Evolutionary conservation across 495 filamentous ascomycete species (phyloP).

Genomic region (Neurospora sublineolata): DNA sequence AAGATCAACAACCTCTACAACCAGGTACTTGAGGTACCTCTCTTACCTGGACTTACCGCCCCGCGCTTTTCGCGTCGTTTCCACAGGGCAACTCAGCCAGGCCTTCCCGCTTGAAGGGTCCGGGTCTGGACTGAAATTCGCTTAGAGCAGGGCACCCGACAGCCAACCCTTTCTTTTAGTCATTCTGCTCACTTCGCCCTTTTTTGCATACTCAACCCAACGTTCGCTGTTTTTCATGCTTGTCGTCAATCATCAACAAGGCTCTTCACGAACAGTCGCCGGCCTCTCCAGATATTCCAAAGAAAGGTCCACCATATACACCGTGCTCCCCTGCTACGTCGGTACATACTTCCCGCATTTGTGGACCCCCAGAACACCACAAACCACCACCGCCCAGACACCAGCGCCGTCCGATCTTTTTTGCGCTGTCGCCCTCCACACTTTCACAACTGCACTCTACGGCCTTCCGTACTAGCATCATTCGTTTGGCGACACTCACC

Average conservation of each 20-base stretch:
- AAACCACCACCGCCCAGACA: not conserved
- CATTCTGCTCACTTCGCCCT: not conserved
- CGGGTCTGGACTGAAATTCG: not conserved
- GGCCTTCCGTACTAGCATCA: not conserved
- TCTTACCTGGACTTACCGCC: not conserved
- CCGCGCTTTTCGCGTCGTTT: not conserved
- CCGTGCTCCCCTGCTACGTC: not conserved
- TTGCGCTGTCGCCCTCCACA: not conserved
- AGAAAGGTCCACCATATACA: not conserved
- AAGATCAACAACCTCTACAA: not conserved
- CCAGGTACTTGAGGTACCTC: too few relatives aligned
- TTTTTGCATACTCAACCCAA: not conserved
- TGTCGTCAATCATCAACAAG: not conserved
- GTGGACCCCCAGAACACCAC: not conserved
- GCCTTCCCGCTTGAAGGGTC: not conserved
- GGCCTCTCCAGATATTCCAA: not conserved
- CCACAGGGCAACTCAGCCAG: not conserved
- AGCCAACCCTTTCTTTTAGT: not conserved
- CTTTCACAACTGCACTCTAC: not conserved
- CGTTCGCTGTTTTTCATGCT: not conserved
- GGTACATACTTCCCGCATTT: not conserved
- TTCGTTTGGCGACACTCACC: not conserved
- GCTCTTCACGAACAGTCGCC: not conserved
- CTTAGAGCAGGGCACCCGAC: not conserved
- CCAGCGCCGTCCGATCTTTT: not conserved